Base-by-base conservation (phyloP, 768 basidiomycete genomes). In the Trametes villosa region DNA sequence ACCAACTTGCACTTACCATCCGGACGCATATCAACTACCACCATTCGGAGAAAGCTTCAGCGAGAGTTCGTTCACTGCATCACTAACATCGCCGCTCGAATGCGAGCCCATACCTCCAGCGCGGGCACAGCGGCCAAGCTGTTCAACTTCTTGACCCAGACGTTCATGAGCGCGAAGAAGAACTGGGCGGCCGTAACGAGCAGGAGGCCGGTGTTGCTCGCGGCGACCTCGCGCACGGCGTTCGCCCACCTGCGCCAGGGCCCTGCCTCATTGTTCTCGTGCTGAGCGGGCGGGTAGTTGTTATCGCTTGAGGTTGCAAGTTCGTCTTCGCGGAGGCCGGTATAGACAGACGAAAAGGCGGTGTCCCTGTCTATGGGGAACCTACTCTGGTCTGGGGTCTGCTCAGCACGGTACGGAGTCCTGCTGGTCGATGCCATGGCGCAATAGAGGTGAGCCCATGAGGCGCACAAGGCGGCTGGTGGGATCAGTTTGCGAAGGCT, bases 71-170 rank as follows among this genome's bases (percentile, higher is more conserved):
- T 26, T 13, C 31, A 36, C 54, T 57, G 33, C 2, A 40, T n/a
- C 1, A 20, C 24, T 17, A 6, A 36, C 36, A 12, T 41, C 7
- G 1, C 54, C 49, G 38, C n/a, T n/a, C n/a, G n/a, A n/a, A n/a
- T n/a, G n/a, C n/a, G n/a, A n/a, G n/a, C n/a, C n/a, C n/a, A n/a
- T 65, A 85, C 86, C 79, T 88, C 78, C 13, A 86, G 71, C 4
- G 83, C 77, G 4, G 83, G 80, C 15, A 87, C 81, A 1, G 86
- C 87, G 11, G 81, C 83, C 5, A 87, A 73, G 20, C 71, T 74
- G 59, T 85, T 82, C 59, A 91, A 72, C 60, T 77, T 77, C 73
- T 91, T 90, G 45, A 91, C 88, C 6, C 81, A 74, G 3, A 86
- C 75, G 51, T 85, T 85, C 79, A 88, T 86, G 29, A 81, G 69